Base-by-base conservation (phyloP, 805 yeast species). In the Wickerhamomyces bovis region DNA sequence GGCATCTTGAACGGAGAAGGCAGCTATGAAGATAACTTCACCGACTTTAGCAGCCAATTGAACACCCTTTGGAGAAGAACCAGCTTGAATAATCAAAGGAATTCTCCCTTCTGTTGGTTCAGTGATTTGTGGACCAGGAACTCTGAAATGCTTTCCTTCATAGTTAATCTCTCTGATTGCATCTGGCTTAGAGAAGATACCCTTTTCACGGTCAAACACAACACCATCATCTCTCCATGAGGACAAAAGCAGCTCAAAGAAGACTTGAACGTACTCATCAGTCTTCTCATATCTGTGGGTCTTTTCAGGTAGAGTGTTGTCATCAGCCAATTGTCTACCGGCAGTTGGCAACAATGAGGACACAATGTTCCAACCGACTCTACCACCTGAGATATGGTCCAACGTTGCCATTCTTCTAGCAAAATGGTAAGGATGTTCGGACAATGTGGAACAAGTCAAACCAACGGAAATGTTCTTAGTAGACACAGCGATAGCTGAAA, bases 301-400 rank as follows among this genome's bases (percentile, higher is more conserved):
- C 55, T 72, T 76, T 7, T 66, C 70, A 11, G 73, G 72, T 31
- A 66, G 57, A 15, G 56, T 46, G 43, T 64, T 66, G 11, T 67
- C 69, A 40, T 69, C 70, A 21, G 70, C 54, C 35, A 70, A 53
- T 49, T 71, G 71, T 53, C 72, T 60, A 7, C 77, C 72, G 9
- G 77, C 77, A 52, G 72, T 63, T 46, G 72, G 74, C 38, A 71
- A 55, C 36, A 66, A 62, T 2, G 76, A 67, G 6, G 75, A 68
- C 35, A 73, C 78, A 36, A 73, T 66, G 53, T 73, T 73, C 78
- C 78, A 73, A 30, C 77, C 78, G 45, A 73, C 56, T 53, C 78
- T 65, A 18, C 77, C 78, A 21, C 65, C 65, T 13, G 76, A 69
- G 45, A 73, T 64, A 44, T 73, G 75, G 48, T 73, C 78, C 44